Conservation (phyloP, 1,284 basidiomycete species). For the Ustilago lituana region DNA sequence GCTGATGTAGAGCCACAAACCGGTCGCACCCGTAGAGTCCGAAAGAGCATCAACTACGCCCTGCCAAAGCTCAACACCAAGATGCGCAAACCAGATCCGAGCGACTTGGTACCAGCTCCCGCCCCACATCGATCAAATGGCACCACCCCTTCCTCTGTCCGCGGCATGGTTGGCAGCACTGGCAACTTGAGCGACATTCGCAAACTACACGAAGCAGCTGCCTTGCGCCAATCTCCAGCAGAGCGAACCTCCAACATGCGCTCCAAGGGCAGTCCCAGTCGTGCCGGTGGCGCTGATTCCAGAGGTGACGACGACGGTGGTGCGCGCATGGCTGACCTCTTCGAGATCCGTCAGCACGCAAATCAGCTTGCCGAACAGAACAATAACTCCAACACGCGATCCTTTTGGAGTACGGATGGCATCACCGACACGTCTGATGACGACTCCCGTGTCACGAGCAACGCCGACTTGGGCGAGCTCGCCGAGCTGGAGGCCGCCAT, state of each 20-base stretch:
- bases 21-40: conserved; percentile 44
- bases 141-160: conserved; percentile 17
- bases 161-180: conserved; percentile 42
- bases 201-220: conserved; percentile 44
- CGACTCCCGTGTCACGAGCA: conserved; percentile 47
- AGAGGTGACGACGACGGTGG: conserved; percentile 7
- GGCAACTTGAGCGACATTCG: conserved; percentile 56
- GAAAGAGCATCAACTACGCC: conserved; percentile 65
- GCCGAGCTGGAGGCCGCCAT: conserved; percentile 42
- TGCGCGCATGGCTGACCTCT: conserved; percentile 33
- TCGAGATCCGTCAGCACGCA: conserved; percentile 28
- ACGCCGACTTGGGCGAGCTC: conserved; percentile 40
- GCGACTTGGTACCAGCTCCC: conserved; percentile 41
- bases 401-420: conserved; percentile 17
- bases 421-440: conserved; percentile 41
- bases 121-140: conserved; percentile 25
- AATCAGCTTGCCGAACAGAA: background rate
- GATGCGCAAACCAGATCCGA: conserved; percentile 66
- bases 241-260: conserved; percentile 23
- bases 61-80: conserved; percentile 67
- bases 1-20: conserved; percentile 21
- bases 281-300: background rate
- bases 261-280: conserved; percentile 6
- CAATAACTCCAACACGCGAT: background rate
- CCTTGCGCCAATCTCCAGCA: conserved; percentile 32